These are phyloP conservation scores for Acorus gramineus DNA, from an alignment of 106 monocot species.

Conservation along the genomic window DNA sequence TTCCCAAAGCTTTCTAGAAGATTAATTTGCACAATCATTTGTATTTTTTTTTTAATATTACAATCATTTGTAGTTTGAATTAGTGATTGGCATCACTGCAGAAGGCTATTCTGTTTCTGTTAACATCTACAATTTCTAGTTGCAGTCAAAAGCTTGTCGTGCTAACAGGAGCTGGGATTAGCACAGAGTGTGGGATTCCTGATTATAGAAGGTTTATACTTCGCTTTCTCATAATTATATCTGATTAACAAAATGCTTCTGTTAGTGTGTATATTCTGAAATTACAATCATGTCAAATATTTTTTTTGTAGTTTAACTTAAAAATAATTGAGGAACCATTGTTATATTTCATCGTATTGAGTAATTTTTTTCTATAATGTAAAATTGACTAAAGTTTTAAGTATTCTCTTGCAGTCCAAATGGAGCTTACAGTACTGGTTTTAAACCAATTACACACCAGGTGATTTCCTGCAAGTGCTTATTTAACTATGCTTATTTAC, in stretches of 20 bases:
- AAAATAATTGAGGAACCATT: too few species aligned
- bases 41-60: slow-evolving; percentile 1
- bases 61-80: not conserved
- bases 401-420: slow-evolving; percentile 56
- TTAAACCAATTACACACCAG: slow-evolving; percentile 96
- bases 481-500: too few species aligned
- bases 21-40: not conserved
- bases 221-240: not conserved
- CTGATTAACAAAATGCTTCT: too few species aligned
- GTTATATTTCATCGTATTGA: too few species aligned
- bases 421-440: slow-evolving; percentile 98
- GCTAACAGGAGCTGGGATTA: slow-evolving; percentile 93
- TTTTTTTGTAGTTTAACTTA: too few species aligned
- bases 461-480: slow-evolving; percentile 12
- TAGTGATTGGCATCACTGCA: slow-evolving; percentile 5
- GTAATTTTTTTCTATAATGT: too few species aligned
- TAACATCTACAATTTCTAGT: not conserved
- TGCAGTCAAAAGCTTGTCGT: slow-evolving; percentile 74
- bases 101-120: not conserved
- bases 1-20: not conserved
- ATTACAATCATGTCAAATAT: too few species aligned
- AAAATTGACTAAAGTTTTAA: too few species aligned
- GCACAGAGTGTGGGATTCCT: slow-evolving; percentile 98
- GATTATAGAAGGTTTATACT: slow-evolving; percentile 83
- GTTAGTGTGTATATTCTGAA: too few species aligned